phyloP scores from a whole-genome alignment of 257 asterid genomes.

The Ocimum tenuiflorum region DNA sequence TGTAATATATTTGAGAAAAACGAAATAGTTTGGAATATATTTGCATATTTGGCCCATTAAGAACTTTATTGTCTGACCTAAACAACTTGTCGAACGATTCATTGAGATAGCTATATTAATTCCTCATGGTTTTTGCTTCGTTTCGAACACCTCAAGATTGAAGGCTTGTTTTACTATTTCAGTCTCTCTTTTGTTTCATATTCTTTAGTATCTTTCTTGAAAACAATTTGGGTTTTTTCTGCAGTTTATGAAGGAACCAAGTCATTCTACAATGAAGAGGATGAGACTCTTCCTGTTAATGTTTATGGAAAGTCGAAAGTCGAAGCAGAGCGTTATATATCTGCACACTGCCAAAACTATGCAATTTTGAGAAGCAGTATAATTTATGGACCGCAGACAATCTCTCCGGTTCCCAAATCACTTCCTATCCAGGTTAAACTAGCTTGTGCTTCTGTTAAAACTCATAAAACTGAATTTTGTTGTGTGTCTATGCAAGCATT shows the following conservation, averaged over 20 bases:
- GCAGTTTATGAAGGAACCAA: conserved; percentile 92
- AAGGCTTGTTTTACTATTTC: not conserved
- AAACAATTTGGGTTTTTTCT: conserved; percentile 21
- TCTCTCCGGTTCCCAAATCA: conserved; percentile 76
- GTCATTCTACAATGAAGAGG: conserved; percentile 85
- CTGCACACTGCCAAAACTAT: conserved; percentile 51
- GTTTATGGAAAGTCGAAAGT: conserved; percentile 89
- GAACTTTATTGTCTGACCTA: not conserved
- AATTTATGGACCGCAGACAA: conserved; percentile 84
- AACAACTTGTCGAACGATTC: not conserved
- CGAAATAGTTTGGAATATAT: too few species aligned
- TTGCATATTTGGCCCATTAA: too few species aligned
- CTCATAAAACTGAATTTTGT: not conserved
- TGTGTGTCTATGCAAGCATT: too few species aligned
- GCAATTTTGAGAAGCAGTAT: conserved; percentile 93
- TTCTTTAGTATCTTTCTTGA: not conserved
- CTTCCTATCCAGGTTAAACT: conserved; percentile 81
- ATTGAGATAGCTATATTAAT: not conserved
- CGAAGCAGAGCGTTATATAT: conserved; percentile 65
- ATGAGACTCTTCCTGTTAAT: conserved; percentile 77
- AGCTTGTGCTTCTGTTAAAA: conserved; percentile 10
- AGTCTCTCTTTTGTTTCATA: conserved; percentile 2
- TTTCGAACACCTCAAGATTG: not conserved
- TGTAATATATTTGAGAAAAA: too few species aligned
- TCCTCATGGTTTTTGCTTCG: not conserved